Evolutionary conservation across 805 yeast genomes (phyloP).

Genomic region (Starmerella bombicola): DNA sequence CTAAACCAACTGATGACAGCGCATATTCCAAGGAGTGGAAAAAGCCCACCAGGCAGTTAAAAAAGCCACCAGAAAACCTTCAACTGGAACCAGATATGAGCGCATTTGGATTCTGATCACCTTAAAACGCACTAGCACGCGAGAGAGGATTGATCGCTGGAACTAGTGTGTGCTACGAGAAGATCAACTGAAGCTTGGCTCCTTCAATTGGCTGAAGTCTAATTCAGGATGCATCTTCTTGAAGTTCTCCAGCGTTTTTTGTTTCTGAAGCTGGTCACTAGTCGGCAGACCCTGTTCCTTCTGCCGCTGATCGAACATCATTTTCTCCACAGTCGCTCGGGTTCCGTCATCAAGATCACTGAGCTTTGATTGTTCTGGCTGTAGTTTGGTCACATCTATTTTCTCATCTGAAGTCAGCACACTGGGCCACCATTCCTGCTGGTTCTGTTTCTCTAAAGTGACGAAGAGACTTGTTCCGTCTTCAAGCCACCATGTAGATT

Average conservation of each 20-base stretch:
- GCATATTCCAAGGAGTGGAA: too few species aligned
- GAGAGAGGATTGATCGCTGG: slow-evolving; percentile 2
- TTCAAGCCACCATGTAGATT: slow-evolving; percentile 34
- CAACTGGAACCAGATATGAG: slow-evolving; percentile 70
- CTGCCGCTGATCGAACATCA: slow-evolving; percentile 38
- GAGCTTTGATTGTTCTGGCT: slow-evolving; percentile 33
- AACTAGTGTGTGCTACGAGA: not conserved
- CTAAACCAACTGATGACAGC: too few species aligned
- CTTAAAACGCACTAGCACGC: not conserved
- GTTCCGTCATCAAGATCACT: slow-evolving; percentile 35
- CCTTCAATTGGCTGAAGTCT: slow-evolving; percentile 31
- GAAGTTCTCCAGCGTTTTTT: slow-evolving; percentile 30
- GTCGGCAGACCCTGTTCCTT: slow-evolving; percentile 32
- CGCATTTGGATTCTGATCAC: slow-evolving; percentile 44
- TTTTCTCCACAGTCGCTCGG: slow-evolving; percentile 35
- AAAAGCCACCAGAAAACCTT: slow-evolving; percentile 40
- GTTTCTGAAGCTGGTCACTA: slow-evolving; percentile 30
- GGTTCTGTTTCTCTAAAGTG: slow-evolving; percentile 30
- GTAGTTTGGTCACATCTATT: slow-evolving; percentile 32
- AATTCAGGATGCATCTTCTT: slow-evolving; percentile 35
- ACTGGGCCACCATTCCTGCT: slow-evolving; percentile 38
- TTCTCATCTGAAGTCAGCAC: slow-evolving; percentile 33
- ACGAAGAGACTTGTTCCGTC: slow-evolving; percentile 31
- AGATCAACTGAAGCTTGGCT: not conserved
- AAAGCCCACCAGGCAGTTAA: too few species aligned